Conservation (phyloP, 495 filamentous ascomycete genomes). For the Penicillium psychrofluorescens region DNA sequence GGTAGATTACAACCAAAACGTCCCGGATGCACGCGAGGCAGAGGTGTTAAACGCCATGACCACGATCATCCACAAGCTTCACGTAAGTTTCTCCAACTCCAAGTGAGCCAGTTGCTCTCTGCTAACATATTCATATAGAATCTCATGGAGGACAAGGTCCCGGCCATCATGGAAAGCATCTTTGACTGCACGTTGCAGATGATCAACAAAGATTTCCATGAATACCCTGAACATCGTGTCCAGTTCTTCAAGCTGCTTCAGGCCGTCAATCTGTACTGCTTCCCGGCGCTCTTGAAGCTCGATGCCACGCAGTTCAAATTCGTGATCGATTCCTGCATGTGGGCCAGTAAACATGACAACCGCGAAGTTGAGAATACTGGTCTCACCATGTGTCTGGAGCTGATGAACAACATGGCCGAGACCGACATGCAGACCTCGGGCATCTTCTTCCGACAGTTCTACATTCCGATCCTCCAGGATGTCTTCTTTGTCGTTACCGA, state of each 20-base stretch:
- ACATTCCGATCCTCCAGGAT: constrained; percentile 89
- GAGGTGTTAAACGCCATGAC: constrained; percentile 98
- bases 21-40: constrained; percentile 90
- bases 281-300: constrained; percentile 86
- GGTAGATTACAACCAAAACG: constrained; percentile 94
- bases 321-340: constrained; percentile 98
- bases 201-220: constrained; percentile 99
- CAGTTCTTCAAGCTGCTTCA: constrained; percentile 96
- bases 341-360: constrained; percentile 99
- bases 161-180: constrained; percentile 94
- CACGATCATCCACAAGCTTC: constrained; percentile 89
- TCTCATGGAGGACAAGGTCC: constrained; percentile 96
- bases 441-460: constrained; percentile 96
- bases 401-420: constrained; percentile 96
- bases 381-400: constrained; percentile 97
- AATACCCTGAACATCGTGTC: constrained; percentile 95
- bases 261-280: constrained; percentile 94
- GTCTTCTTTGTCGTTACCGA: constrained; percentile 98
- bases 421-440: constrained; percentile 79
- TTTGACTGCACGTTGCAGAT: constrained; percentile 98
- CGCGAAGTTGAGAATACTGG: constrained; percentile 95
- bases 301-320: constrained; percentile 97
- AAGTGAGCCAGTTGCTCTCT: constrained; percentile 1
- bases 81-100: constrained; percentile 52
- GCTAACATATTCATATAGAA: constrained; percentile 43